phyloP scores from a whole-genome alignment of 345 rosid genomes.

The Euclidium syriacum region DNA sequence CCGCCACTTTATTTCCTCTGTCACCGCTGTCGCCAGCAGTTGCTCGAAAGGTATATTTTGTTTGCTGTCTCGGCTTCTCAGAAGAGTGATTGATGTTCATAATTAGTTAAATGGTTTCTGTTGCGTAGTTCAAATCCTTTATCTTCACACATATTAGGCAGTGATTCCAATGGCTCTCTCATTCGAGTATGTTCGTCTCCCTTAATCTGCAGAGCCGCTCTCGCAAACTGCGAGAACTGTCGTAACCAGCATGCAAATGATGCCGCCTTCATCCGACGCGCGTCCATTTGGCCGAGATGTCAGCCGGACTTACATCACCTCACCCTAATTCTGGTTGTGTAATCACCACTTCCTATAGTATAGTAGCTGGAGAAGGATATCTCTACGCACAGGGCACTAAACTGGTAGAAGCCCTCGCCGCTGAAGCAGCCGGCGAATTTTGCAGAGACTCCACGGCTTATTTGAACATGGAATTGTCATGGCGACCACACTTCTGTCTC shows the following conservation, averaged over 20 bases:
- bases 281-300: constrained; percentile 66
- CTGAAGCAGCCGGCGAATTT: constrained; percentile 56
- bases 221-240: not conserved
- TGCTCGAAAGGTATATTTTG: not conserved
- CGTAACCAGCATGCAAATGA: constrained; percentile 40
- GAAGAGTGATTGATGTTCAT: not conserved
- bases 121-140: not conserved
- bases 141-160: not conserved
- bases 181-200: constrained; percentile 26
- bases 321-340: constrained; percentile 94
- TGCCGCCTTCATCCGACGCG: constrained; percentile 53
- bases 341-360: constrained; percentile 43
- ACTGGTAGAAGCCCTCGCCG: constrained; percentile 70
- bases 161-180: constrained; percentile 35
- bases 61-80: not conserved
- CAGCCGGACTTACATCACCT: constrained; percentile 82
- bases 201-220: constrained; percentile 33
- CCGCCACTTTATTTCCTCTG: not conserved
- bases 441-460: constrained; percentile 70
- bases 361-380: constrained; percentile 73
- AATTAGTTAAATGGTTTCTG: not conserved
- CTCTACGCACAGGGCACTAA: constrained; percentile 85
- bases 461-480: constrained; percentile 82
- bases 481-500: constrained; percentile 80
- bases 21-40: not conserved